Evolutionary conservation across 2,329 filamentous ascomycete genomes (phyloP), one percentile per base, ranked within the genome.

Genomic region (Aspergillus sp.): DNA sequence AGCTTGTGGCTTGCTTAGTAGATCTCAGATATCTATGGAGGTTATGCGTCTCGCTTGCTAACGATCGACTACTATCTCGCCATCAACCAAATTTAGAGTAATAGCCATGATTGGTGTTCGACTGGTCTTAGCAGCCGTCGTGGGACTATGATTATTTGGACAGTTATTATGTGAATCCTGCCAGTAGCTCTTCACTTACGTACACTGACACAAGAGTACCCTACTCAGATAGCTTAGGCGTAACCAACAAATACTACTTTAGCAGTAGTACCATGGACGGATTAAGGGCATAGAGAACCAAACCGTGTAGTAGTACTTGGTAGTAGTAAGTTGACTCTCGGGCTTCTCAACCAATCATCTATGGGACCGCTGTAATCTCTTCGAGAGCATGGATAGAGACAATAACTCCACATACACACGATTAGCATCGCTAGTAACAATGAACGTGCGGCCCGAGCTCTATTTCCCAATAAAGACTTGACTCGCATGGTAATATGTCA

Each of bases 391-490:
- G 15, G 47, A 50, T 50, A 30, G 47, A 32, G 47, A 32, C 45
- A 45, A 64, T 51, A 58, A 58, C 54, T 60, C 60, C 60, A 48
- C 54, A 30, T 28, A 28, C 28, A 43, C 39, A 51, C 28, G 21
- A 30, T 21, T 25, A 41, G 30, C 8, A 41, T 19, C 36, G 19
- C 21, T 60, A 55, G 49, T 48, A 38, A 58, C 43, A 48, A 63
- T 59, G 57, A 64, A 63, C 62, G n/a, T 64, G 60, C 60, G 62
- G 62, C 57, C 62, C 58, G 58, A 64, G 63, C 61, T 66, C 64
- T 59, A 43, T 58, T 58, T 57, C 53, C 21, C 12, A 30, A 45
- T 41, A 15, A 43, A 36, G 53, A 45, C 23, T 47, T 45, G 51
- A 60, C 60, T 62, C 56, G 51, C 57, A 64, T 64, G 48, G 47